These are phyloP conservation scores for slime mould (Dictyostelium discoideum) DNA, from an alignment of 78 protist species.

Conservation along the genomic window DNA sequence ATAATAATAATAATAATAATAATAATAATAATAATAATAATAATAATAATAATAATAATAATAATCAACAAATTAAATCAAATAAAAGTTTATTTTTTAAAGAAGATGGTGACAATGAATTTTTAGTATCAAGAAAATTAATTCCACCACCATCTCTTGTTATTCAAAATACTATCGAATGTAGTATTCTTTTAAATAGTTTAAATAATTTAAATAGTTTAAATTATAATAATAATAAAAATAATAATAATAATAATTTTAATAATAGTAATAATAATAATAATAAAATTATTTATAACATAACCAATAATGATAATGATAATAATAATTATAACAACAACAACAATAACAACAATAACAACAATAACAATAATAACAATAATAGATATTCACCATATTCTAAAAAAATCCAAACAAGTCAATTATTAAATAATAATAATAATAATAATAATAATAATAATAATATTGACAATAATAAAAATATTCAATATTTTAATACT, in stretches of 20 bases:
- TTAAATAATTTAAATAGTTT: neutral
- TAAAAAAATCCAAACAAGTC: slow-evolving; percentile 5
- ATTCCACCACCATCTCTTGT: slow-evolving; percentile 32
- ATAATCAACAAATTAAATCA: neutral
- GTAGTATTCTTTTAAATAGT: neutral
- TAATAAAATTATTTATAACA: no score
- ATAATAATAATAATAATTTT: neutral
- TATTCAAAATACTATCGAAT: neutral
- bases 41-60: neutral
- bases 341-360: neutral
- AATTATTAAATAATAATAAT: neutral
- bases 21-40: neutral
- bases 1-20: neutral
- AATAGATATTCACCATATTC: slow-evolving; percentile 6
- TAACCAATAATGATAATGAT: neutral
- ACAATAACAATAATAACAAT: neutral
- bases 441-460: slow-evolving; percentile 1
- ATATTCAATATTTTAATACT: neutral
- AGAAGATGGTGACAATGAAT: neutral
- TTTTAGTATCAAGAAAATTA: slow-evolving; percentile 2
- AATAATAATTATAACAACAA: neutral
- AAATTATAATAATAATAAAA: neutral
- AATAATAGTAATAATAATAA: neutral
- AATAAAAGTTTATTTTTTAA: neutral
- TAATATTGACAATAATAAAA: neutral